phyloP scores from a whole-genome alignment of 768 basidiomycete species.

The Hemileccinum rubropunctum region DNA sequence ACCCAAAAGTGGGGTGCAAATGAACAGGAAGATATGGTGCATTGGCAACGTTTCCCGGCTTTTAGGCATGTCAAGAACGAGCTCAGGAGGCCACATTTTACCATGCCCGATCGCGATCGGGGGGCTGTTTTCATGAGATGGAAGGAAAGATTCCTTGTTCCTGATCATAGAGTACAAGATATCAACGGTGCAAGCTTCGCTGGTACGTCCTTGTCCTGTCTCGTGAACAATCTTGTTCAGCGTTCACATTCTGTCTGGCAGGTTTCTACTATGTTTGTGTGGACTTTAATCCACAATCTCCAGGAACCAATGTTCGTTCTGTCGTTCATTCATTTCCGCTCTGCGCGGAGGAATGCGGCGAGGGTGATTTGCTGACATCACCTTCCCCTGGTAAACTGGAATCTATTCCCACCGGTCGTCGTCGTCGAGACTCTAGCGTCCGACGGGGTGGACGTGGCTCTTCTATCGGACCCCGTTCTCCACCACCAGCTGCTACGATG shows the following conservation, averaged over 20 bases:
- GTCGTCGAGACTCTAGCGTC: constrained; percentile 46
- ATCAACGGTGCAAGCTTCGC: constrained; percentile 96
- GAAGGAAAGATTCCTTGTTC: constrained; percentile 97
- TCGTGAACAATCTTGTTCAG: constrained; percentile 3
- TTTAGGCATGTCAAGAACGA: constrained; percentile 81
- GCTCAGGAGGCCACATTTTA: constrained; percentile 72
- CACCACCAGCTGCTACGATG: constrained; percentile 66
- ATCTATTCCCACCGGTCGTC: constrained; percentile 35
- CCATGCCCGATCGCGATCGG: constrained; percentile 72
- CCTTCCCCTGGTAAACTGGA: constrained; percentile 37
- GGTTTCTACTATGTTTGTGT: constrained; percentile 97
- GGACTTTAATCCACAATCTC: constrained; percentile 74
- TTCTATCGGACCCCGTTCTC: constrained; percentile 45
- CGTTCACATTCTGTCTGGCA: constrained; percentile 25
- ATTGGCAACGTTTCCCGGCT: constrained; percentile 92
- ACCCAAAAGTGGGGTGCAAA: constrained; percentile 90
- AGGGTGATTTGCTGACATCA: constrained; percentile 27
- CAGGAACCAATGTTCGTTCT: constrained; percentile 32
- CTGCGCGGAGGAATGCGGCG: constrained; percentile 26
- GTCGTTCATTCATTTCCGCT: constrained; percentile 37
- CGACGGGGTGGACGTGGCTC: constrained; percentile 45
- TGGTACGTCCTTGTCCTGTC: constrained; percentile 47
- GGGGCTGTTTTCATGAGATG: constrained; percentile 93
- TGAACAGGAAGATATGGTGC: constrained; percentile 88
- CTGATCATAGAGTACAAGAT: constrained; percentile 88